Percentiles rank a stretch among this genome's conserved stretches.
Conservation (phyloP, 2,329 filamentous ascomycete genomes). For the Phialophora macrospora region DNA sequence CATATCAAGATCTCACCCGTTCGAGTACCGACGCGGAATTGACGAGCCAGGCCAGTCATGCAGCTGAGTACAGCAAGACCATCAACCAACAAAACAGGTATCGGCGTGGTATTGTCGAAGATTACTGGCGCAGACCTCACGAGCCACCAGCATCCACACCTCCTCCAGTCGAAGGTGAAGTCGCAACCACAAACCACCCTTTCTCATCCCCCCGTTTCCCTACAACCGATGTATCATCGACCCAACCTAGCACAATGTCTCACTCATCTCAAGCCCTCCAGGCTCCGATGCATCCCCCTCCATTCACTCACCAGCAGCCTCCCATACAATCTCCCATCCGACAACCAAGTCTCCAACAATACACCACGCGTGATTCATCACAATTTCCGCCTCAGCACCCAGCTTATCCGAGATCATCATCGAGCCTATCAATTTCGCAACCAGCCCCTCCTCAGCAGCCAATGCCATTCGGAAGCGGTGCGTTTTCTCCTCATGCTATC, state of each 20-base stretch:
- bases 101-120: conserved; percentile 78
- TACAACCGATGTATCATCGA: conserved; percentile 33
- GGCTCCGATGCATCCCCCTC: conserved; percentile 63
- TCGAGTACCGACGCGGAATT: conserved; percentile 77
- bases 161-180: conserved; percentile 44
- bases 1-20: conserved; percentile 86
- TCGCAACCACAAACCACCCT: conserved; percentile 39
- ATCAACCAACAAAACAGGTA: conserved; percentile 79
- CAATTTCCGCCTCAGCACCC: conserved; percentile 57
- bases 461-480: conserved; percentile 64
- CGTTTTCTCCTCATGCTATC: conserved; percentile 48
- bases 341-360: conserved; percentile 62
- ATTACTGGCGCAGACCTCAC: conserved; percentile 80
- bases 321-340: conserved; percentile 76
- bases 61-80: conserved; percentile 87
- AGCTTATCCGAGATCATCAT: conserved; percentile 50
- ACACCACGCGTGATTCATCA: conserved; percentile 65
- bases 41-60: conserved; percentile 81
- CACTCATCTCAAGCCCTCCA: conserved; percentile 47
- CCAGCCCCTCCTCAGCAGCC: conserved; percentile 53
- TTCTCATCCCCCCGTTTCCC: conserved; percentile 36
- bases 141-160: conserved; percentile 68
- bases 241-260: conserved; percentile 27
- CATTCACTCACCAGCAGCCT: conserved; percentile 73
- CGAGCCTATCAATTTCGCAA: conserved; percentile 62